phyloP scores from a whole-genome alignment of 2,329 filamentous ascomycete species.

The Penicillium sumatraense region DNA sequence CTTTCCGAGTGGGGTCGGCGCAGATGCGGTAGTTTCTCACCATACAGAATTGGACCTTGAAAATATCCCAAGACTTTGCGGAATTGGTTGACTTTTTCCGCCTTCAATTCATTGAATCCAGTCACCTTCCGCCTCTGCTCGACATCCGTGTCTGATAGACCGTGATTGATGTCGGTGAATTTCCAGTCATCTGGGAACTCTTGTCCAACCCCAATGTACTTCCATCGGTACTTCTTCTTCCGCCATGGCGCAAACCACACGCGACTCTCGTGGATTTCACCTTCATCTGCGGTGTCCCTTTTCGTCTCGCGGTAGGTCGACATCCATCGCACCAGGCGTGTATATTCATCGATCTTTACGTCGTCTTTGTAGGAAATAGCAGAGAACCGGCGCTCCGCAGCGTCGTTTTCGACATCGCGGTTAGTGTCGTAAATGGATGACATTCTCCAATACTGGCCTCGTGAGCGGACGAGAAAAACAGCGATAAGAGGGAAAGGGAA shows the following conservation, averaged over 20 bases:
- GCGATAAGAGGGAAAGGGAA: neutral
- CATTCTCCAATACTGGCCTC: neutral
- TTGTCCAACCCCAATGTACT: neutral
- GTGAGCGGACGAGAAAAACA: neutral
- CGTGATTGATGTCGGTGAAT: neutral
- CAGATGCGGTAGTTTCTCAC: neutral
- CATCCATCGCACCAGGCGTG: neutral
- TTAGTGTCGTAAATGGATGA: neutral
- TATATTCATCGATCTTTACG: neutral
- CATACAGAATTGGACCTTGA: neutral
- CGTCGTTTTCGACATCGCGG: neutral
- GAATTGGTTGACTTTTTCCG: neutral
- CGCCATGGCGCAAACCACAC: constrained; percentile 2
- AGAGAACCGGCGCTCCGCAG: neutral
- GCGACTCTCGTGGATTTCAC: neutral
- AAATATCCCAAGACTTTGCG: neutral
- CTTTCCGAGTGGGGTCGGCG: neutral
- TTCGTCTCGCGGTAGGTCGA: neutral
- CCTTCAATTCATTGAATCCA: neutral
- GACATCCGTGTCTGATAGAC: neutral
- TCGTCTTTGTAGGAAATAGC: neutral
- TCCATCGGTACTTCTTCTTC: neutral
- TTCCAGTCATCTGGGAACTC: neutral
- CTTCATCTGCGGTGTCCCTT: neutral
- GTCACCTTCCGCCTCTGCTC: neutral